Evolutionary conservation across 352 stramenopile species (phyloP), one percentile per base, ranked within the genome.

Genomic region (Globisporangium abappressorium): DNA sequence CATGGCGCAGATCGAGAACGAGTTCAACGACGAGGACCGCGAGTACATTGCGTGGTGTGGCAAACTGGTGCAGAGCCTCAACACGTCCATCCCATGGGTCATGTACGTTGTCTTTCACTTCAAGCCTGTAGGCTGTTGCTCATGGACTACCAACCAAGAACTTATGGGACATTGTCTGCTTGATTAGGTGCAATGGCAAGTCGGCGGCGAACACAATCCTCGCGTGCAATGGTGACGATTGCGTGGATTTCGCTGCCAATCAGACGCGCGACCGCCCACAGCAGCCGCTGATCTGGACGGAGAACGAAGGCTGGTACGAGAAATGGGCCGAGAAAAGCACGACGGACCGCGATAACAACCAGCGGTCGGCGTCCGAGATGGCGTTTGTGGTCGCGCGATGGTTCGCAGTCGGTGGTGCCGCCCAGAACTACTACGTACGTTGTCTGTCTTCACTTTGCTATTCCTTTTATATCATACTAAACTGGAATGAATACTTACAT

Each of bases 371-470:
- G 49, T 54, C 80, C 67, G 73, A 89, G 14, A 64, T 93, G 22
- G 78, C 82, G 15, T 93, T 91, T 60, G 71, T 70, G 38, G 76
- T 91, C 46, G 80, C 85, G 12, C 70, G 81, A 18, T 93, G 85
- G 85, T 90, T 93, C 66, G 82, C 82, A 0, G 67, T 90, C 6
- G 84, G 84, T 51, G 82, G 79, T 3, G 76, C 81, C 14, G 72
- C 79, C 28, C 83, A 91, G 68, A 93, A 90, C 55, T 91, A 93
- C 30, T 90, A 91, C 47, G 81, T 92, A 65, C 34, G 80, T 82
- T 47, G 14, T 57, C 22, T 57, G 24, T 9, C 18, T n/a, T 30
- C 28, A 30, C 28, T 63, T 14, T 12, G 36, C 12, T 43, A 12
- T 15, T 43, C 36, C 46, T 6, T 36, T 4, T 41, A 12, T 43